Base-by-base conservation (phyloP, 2,329 filamentous ascomycete genomes). In the Cryphonectria carpinicola region DNA sequence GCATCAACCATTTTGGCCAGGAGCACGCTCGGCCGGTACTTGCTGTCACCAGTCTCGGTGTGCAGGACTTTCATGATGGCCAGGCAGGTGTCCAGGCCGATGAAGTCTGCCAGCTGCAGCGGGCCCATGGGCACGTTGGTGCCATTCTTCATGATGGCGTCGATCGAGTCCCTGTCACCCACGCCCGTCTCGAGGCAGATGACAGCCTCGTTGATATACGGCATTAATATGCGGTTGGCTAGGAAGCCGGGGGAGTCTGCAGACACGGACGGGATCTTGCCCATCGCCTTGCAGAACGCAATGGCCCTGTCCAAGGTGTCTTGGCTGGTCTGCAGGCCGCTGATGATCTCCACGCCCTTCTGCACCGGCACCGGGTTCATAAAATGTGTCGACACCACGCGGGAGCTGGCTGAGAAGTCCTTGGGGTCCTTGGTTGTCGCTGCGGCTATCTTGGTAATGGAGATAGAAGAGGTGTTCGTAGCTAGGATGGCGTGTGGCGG, bases 81-180 rank as follows among this genome's bases (percentile, higher is more conserved):
- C 73, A 98, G 84, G 79, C 96, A 99, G 0, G 96, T 99, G 80
- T 99, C 96, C 61, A 99, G 86, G 10, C 96, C 96, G 77, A 99
- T 98, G 78, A 99, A 99, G 81, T 99, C 96, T 2, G 96, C 96
- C 76, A 99, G 83, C 77, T 94, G 91, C 74, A 99, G 85, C 13
- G 96, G 96, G 0, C 96, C 96, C 96, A 99, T 99, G 35, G 96
- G 96, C 56, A 99, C 96, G 79, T 97, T 97, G 32, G 96, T 99
- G 63, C 96, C 96, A 76, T 98, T 98, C 88, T 97, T 98, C 96
- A 99, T 99, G 77, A 99, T 99, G 74, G 88, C 91, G 79, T 99
- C 96, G 75, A 99, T 99, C 74, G 95, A 93, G 78, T 98, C 95
- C 76, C 93, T 92, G 74, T 89, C 88, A 25, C 96, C 96, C 0